phyloP scores from a whole-genome alignment of 371 early-diverging fungal species.

The Coemansia sp. region DNA sequence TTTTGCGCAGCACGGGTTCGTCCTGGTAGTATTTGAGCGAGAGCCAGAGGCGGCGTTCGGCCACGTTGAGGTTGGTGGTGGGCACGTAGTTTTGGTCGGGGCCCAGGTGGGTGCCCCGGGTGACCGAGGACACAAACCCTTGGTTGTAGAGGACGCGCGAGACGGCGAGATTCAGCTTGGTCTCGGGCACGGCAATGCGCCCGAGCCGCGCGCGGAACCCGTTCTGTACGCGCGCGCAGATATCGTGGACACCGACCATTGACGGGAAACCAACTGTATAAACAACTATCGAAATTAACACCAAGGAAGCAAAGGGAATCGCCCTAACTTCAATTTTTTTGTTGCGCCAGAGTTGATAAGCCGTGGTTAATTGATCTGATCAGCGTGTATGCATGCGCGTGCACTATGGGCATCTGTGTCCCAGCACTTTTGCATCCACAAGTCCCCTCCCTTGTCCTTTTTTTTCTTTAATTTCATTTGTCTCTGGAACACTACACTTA shows the following conservation, averaged over 20 bases:
- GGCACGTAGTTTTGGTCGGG: conserved; percentile 68
- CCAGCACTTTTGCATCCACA: background rate
- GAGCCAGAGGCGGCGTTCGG: conserved; percentile 89
- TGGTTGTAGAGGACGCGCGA: conserved; percentile 85
- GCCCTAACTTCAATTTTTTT: no score
- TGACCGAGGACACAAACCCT: conserved; percentile 83
- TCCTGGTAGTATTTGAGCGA: conserved; percentile 90
- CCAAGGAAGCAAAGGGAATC: background rate
- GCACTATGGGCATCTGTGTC: background rate
- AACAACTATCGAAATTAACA: background rate
- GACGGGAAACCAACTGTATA: background rate
- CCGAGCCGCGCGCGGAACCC: conserved; percentile 80
- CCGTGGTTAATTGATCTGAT: background rate
- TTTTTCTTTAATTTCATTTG: conserved; percentile 1
- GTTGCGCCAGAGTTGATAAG: background rate
- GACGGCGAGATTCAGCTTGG: conserved; percentile 85
- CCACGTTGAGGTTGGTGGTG: conserved; percentile 79
- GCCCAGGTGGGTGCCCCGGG: conserved; percentile 75
- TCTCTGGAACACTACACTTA: background rate
- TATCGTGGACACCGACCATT: conserved; percentile 84
- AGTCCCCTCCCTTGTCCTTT: background rate
- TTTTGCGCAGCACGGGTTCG: conserved; percentile 69
- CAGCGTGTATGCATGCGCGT: background rate
- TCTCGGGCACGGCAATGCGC: conserved; percentile 85
- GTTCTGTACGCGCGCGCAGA: conserved; percentile 92